Percentiles rank a stretch among this genome's conserved stretches.
phyloP scores from a whole-genome alignment of 2,329 filamentous ascomycete species.

The Colletotrichum orchidophilum region DNA sequence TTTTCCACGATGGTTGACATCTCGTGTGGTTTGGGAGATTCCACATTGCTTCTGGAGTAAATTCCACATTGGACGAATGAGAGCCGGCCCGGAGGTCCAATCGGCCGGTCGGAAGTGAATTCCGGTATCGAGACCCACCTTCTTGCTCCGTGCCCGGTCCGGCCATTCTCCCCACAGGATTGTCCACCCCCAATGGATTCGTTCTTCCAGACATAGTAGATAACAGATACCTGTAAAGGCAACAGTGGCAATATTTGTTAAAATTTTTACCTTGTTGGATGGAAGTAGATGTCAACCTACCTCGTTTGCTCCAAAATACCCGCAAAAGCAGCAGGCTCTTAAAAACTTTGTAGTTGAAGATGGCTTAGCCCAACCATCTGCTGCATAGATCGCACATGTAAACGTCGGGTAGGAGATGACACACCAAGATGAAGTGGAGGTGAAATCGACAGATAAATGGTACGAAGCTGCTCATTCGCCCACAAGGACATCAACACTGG shows the following conservation, averaged over 20 bases:
- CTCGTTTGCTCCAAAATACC: not conserved
- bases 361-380: not conserved
- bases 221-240: too few relatives aligned
- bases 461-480: not conserved
- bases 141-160: not conserved
- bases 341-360: not conserved
- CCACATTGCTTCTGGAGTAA: not conserved
- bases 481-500: not conserved
- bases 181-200: not conserved
- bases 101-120: not conserved
- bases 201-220: too few relatives aligned
- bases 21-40: not conserved
- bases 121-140: not conserved
- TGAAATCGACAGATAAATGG: not conserved
- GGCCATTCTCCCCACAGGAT: not conserved
- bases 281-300: not conserved
- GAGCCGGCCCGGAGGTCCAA: not conserved
- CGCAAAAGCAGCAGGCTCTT: too few relatives aligned
- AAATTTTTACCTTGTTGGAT: not conserved
- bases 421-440: not conserved
- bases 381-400: not conserved
- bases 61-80: not conserved
- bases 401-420: not conserved
- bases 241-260: too few relatives aligned
- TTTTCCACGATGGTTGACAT: not conserved